A percentile compares a stretch with the other conserved stretches of the same genome.
Evolutionary conservation across 2,329 filamentous ascomycete species (phyloP).

Genomic region (Tolypocladium album): DNA sequence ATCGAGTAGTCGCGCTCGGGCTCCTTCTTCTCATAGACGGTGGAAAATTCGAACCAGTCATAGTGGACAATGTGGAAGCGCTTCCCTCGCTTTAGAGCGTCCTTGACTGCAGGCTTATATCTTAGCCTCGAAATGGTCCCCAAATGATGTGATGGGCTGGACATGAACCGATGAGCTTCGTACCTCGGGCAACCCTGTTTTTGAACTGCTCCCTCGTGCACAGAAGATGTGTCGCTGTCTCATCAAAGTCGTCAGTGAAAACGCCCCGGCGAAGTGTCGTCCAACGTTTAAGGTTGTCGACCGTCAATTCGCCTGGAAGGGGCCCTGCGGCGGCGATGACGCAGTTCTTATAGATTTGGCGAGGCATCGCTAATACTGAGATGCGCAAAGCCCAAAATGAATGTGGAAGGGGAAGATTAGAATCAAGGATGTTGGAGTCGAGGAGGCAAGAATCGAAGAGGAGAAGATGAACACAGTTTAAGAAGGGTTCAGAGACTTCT

Average conservation of each 20-base stretch:
- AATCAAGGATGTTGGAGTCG: neutral
- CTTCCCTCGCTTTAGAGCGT: conserved; percentile 23
- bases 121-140: neutral
- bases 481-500: neutral
- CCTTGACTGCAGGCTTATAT: conserved; percentile 19
- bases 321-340: conserved; percentile 48
- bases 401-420: neutral
- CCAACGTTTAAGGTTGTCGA: conserved; percentile 55
- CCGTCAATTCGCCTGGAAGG: conserved; percentile 36
- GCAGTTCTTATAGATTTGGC: conserved; percentile 38
- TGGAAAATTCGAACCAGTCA: conserved; percentile 43
- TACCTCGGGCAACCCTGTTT: conserved; percentile 26
- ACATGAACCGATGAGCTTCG: neutral
- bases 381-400: neutral
- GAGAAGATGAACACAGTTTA: neutral
- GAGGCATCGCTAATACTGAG: conserved; percentile 13
- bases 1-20: conserved; percentile 32
- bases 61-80: conserved; percentile 30
- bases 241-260: conserved; percentile 39
- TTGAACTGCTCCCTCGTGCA: conserved; percentile 52
- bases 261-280: conserved; percentile 49
- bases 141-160: neutral
- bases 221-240: conserved; percentile 62
- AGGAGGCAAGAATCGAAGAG: neutral
- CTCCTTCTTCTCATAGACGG: conserved; percentile 17